Conservation (phyloP, 805 yeast genomes). For the Candida pseudofarinosa region DNA sequence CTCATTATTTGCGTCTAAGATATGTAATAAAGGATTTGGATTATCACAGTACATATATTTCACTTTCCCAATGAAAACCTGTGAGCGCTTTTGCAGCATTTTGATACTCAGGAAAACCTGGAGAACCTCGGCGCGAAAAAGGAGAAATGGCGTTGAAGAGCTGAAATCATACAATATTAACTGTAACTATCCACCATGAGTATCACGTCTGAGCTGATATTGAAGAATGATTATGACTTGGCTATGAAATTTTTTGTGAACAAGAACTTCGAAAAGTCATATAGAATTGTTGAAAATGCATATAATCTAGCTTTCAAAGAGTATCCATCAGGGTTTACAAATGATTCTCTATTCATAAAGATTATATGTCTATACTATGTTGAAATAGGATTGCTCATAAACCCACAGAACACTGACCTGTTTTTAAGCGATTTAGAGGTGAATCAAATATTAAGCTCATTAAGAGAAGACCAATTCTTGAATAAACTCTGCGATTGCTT, state of each 20-base stretch:
- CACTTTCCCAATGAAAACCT: too few species aligned
- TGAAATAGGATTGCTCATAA: conserved; percentile 25
- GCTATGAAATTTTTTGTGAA: conserved; percentile 38
- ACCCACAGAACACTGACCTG: background rate
- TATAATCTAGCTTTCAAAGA: conserved; percentile 18
- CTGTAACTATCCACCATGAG: background rate
- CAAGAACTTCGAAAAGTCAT: conserved; percentile 32
- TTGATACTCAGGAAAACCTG: too few species aligned
- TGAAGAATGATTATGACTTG: conserved; percentile 23
- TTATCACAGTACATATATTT: too few species aligned
- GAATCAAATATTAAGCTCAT: conserved; percentile 8
- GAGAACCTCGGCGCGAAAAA: background rate
- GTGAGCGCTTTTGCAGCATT: too few species aligned
- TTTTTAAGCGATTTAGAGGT: conserved; percentile 3
- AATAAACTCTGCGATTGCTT: conserved; percentile 16
- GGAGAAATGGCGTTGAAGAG: too few species aligned
- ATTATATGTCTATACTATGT: conserved; percentile 33
- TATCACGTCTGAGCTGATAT: conserved; percentile 1
- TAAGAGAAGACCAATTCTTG: conserved; percentile 16
- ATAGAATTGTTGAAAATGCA: conserved; percentile 18
- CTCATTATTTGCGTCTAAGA: too few species aligned
- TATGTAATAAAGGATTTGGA: too few species aligned
- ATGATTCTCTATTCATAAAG: conserved; percentile 28
- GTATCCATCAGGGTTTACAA: conserved; percentile 19
- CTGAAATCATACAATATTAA: too few species aligned